Conservation (phyloP, 2,329 filamentous ascomycete species). For the Cryphonectria radicalis region DNA sequence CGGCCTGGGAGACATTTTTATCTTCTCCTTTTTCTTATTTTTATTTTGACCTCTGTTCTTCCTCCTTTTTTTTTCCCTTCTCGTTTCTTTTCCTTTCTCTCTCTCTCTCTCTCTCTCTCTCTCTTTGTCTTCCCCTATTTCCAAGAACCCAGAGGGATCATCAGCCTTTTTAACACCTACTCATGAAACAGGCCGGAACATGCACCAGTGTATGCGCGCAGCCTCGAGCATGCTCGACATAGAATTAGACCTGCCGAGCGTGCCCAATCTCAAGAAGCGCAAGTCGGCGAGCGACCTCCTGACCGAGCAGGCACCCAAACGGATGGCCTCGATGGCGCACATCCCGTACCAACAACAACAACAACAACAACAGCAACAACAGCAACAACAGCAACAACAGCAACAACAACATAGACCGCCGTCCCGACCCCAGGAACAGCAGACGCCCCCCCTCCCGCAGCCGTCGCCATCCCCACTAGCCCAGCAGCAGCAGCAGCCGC, state of each 20-base stretch:
- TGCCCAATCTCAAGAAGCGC: slow-evolving; percentile 38
- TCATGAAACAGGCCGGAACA: slow-evolving; percentile 39
- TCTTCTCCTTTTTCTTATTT: not conserved
- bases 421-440: slow-evolving; percentile 21
- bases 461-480: slow-evolving; percentile 1
- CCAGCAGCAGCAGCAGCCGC: slow-evolving; percentile 16
- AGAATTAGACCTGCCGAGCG: slow-evolving; percentile 34
- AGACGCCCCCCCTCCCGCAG: slow-evolving; percentile 17
- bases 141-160: not conserved
- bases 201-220: slow-evolving; percentile 41
- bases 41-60: too few relatives aligned
- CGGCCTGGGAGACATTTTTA: not conserved
- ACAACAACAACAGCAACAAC: not conserved
- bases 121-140: not conserved
- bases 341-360: slow-evolving; percentile 16
- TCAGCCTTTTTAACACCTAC: slow-evolving; percentile 27
- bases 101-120: not conserved
- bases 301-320: slow-evolving; percentile 39
- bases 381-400: slow-evolving; percentile 4
- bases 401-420: slow-evolving; percentile 20
- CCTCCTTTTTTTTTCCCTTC: not conserved
- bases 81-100: not conserved
- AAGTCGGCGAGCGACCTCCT: slow-evolving; percentile 37
- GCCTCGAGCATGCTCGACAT: slow-evolving; percentile 39
- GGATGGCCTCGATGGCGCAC: slow-evolving; percentile 34